Percentiles rank a stretch among this genome's conserved stretches.
phyloP scores from a whole-genome alignment of 768 basidiomycete genomes.

The Leccinum ochraceum region DNA sequence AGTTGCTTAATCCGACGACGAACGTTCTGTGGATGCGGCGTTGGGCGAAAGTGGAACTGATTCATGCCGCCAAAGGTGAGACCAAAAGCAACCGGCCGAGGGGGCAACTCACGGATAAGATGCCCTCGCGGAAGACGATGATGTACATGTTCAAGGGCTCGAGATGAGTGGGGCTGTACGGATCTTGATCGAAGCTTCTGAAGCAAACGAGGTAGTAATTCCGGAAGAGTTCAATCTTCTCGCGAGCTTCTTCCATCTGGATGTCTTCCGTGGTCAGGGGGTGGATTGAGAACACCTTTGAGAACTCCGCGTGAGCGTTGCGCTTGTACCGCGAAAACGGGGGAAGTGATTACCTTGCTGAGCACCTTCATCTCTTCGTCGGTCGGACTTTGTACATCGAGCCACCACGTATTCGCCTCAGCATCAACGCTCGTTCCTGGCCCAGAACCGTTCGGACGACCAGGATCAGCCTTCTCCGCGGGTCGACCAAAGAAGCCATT shows the following conservation, averaged over 20 bases:
- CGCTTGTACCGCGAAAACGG: not conserved
- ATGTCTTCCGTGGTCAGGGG: constrained; percentile 99
- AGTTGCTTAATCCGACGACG: constrained; percentile 98
- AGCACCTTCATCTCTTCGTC: constrained; percentile 99
- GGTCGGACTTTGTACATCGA: constrained; percentile 90
- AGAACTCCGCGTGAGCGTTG: constrained; percentile 8
- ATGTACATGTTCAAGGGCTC: constrained; percentile 99
- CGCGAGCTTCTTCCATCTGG: constrained; percentile 98
- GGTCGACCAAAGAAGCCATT: constrained; percentile 20
- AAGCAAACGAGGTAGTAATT: constrained; percentile 99
- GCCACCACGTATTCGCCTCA: constrained; percentile 93
- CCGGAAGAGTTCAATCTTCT: constrained; percentile 98
- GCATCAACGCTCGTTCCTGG: constrained; percentile 37
- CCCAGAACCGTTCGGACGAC: constrained; percentile 26
- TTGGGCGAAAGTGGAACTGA: constrained; percentile 96
- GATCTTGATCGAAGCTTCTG: constrained; percentile 98
- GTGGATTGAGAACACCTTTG: constrained; percentile 92
- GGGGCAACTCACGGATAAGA: constrained; percentile 69
- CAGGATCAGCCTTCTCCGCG: constrained; percentile 19
- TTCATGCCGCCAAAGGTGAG: not conserved
- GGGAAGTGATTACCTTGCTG: constrained; percentile 63
- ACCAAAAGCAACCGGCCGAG: not conserved
- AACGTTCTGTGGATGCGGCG: constrained; percentile 97
- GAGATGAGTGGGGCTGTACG: constrained; percentile 93
- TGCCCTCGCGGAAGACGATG: constrained; percentile 97